These are phyloP conservation scores for Potentilla sterilis DNA, from an alignment of 306 rosid genomes.

Conservation along the genomic window DNA sequence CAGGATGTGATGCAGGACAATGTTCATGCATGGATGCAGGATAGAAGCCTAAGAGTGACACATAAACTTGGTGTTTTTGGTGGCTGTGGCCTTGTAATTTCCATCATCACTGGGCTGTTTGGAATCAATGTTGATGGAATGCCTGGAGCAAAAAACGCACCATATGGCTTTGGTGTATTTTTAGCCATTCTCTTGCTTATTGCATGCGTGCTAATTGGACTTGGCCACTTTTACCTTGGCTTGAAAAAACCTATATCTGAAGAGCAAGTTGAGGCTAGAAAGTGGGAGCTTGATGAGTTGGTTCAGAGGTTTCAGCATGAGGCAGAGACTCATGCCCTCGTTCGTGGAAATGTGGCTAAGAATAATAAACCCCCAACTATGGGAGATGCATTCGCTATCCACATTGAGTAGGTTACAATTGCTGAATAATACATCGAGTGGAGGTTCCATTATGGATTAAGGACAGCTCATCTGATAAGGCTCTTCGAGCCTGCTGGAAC, in stretches of 20 bases:
- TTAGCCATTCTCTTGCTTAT: constrained; percentile 50
- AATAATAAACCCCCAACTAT: constrained; percentile 70
- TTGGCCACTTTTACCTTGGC: constrained; percentile 71
- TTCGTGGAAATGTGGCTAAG: constrained; percentile 45
- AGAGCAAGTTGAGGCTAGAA: constrained; percentile 68
- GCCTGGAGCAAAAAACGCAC: constrained; percentile 61
- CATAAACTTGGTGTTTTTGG: constrained; percentile 82
- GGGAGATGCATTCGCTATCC: constrained; percentile 48
- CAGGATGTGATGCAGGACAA: constrained; percentile 95
- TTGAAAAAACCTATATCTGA: constrained; percentile 53
- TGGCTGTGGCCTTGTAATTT: constrained; percentile 75
- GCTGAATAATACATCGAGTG: no score
- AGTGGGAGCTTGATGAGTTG: constrained; percentile 62
- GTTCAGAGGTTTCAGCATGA: constrained; percentile 83
- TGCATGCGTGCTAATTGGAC: constrained; percentile 48
- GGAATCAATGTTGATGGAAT: constrained; percentile 96
- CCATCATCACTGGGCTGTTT: constrained; percentile 76
- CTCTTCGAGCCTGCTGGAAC: no score
- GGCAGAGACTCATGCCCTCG: constrained; percentile 84
- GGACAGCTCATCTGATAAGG: no score
- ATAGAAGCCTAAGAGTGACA: constrained; percentile 81
- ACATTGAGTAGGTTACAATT: constrained; percentile 21
- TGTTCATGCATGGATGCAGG: constrained; percentile 95
- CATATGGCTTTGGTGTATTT: constrained; percentile 79
- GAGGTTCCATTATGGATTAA: no score